Evolutionary conservation across 2,329 filamentous ascomycete species (phyloP).

Genomic region (Fusarium secorum): DNA sequence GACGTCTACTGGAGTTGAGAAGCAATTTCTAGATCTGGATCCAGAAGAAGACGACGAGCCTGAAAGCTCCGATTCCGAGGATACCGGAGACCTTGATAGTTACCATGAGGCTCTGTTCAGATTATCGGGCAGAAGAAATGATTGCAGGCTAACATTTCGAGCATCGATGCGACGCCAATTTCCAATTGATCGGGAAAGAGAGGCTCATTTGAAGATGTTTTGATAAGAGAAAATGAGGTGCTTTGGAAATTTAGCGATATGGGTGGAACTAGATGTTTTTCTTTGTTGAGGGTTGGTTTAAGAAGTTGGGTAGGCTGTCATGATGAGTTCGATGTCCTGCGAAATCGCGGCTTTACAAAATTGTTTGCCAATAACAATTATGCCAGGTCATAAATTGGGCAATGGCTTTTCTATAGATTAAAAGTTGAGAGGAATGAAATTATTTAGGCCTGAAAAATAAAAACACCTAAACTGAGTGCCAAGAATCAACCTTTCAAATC

Average conservation of each 20-base stretch:
- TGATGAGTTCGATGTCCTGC: accelerated
- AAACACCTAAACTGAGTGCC: background rate
- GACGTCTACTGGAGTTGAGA: background rate
- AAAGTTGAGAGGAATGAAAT: accelerated
- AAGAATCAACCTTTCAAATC: background rate
- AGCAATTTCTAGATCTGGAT: background rate
- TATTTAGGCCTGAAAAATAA: too few relatives aligned
- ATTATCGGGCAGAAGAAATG: background rate
- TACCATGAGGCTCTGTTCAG: background rate
- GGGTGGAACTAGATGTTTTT: too few relatives aligned
- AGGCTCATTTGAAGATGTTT: background rate
- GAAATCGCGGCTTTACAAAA: background rate
- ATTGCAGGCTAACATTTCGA: background rate
- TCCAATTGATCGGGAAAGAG: background rate
- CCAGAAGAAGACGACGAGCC: background rate
- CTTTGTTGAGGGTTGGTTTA: background rate
- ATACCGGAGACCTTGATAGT: background rate
- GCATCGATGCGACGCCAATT: background rate
- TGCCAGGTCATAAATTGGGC: too few relatives aligned
- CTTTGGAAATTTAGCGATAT: too few relatives aligned
- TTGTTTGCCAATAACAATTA: too few relatives aligned
- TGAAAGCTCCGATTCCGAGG: accelerated
- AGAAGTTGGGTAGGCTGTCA: background rate
- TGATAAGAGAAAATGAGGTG: accelerated
- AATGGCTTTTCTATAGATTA: too few relatives aligned